Percentiles rank a stretch among this genome's conserved stretches.
These are phyloP conservation scores for Ramalina peruviana DNA, from an alignment of 495 filamentous ascomycete genomes.

Conservation along the genomic window DNA sequence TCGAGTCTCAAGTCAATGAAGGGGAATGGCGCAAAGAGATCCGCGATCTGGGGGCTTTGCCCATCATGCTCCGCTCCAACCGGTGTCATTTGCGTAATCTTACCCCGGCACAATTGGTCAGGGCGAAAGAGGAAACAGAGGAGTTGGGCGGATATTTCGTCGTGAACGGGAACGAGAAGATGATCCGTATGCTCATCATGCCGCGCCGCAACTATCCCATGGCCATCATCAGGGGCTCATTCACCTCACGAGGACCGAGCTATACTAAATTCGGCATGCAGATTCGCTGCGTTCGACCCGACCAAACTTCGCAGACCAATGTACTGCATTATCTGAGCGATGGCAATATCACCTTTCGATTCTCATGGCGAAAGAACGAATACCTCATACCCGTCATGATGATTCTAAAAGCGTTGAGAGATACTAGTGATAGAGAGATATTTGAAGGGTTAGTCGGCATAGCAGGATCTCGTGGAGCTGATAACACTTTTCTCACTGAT, in stretches of 20 bases:
- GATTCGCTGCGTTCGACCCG: slow-evolving; percentile 79
- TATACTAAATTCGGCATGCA: slow-evolving; percentile 87
- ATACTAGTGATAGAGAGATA: slow-evolving; percentile 93
- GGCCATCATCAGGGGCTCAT: slow-evolving; percentile 82
- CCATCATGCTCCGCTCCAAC: slow-evolving; percentile 87
- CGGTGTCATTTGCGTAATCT: slow-evolving; percentile 79
- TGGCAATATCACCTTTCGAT: slow-evolving; percentile 90
- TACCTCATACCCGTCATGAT: slow-evolving; percentile 90
- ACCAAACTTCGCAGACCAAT: slow-evolving; percentile 95
- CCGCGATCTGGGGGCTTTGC: slow-evolving; percentile 74
- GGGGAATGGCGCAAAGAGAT: slow-evolving; percentile 66
- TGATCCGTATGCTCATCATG: slow-evolving; percentile 84
- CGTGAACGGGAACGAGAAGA: slow-evolving; percentile 61
- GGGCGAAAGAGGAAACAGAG: slow-evolving; percentile 82
- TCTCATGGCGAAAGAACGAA: slow-evolving; percentile 96
- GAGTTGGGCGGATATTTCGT: slow-evolving; percentile 86
- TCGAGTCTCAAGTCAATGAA: slow-evolving; percentile 76
- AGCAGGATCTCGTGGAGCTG: slow-evolving; percentile 54
- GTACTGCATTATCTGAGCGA: slow-evolving; percentile 90
- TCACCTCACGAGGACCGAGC: slow-evolving; percentile 64
- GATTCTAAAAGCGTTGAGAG: slow-evolving; percentile 85
- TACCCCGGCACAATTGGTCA: slow-evolving; percentile 65
- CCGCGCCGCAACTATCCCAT: slow-evolving; percentile 85
- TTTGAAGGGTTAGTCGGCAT: slow-evolving; percentile 76
- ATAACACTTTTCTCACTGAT: slow-evolving; percentile 89